Evolutionary conservation across 805 yeast genomes (phyloP).

Genomic region (Wickerhamomyces queroliae): DNA sequence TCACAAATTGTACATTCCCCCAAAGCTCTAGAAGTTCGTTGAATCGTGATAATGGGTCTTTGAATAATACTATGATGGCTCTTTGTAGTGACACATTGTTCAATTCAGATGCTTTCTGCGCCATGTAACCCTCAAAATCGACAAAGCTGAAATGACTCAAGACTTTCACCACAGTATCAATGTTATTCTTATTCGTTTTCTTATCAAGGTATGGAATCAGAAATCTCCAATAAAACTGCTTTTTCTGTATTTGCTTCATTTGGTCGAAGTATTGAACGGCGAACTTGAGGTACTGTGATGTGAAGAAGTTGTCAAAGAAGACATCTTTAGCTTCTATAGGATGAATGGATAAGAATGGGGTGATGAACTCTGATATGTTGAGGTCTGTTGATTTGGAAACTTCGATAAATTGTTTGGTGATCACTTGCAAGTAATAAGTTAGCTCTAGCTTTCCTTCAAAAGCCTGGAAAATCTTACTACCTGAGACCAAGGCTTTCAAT

Average conservation of each 20-base stretch:
- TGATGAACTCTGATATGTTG: slow-evolving; percentile 8
- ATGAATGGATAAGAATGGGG: slow-evolving; percentile 18
- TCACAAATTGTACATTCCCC: slow-evolving; percentile 33
- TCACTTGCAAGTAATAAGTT: slow-evolving; percentile 9
- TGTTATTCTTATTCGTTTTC: slow-evolving; percentile 4
- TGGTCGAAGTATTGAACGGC: not conserved
- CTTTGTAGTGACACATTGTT: slow-evolving; percentile 9
- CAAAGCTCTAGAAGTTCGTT: slow-evolving; percentile 20
- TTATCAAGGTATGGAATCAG: slow-evolving; percentile 14
- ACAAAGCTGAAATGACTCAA: slow-evolving; percentile 4
- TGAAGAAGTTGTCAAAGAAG: slow-evolving; percentile 12
- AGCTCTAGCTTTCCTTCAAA: slow-evolving; percentile 17
- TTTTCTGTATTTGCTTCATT: slow-evolving; percentile 13
- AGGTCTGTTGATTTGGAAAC: slow-evolving; percentile 1
- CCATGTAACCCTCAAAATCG: slow-evolving; percentile 5
- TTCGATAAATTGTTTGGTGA: slow-evolving; percentile 13
- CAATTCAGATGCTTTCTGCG: slow-evolving; percentile 4
- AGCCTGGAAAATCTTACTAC: slow-evolving; percentile 18
- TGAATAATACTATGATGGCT: slow-evolving; percentile 6
- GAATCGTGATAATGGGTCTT: slow-evolving; percentile 1
- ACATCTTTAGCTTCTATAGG: slow-evolving; percentile 16
- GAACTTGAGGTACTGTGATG: slow-evolving; percentile 2
- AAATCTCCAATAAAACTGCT: slow-evolving; percentile 10
- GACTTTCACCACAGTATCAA: slow-evolving; percentile 8
- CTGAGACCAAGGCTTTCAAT: slow-evolving; percentile 17